Evolutionary conservation across 1,284 basidiomycete species (phyloP), one percentile per base, ranked within the genome.

Genomic region (Melampsora americana): DNA sequence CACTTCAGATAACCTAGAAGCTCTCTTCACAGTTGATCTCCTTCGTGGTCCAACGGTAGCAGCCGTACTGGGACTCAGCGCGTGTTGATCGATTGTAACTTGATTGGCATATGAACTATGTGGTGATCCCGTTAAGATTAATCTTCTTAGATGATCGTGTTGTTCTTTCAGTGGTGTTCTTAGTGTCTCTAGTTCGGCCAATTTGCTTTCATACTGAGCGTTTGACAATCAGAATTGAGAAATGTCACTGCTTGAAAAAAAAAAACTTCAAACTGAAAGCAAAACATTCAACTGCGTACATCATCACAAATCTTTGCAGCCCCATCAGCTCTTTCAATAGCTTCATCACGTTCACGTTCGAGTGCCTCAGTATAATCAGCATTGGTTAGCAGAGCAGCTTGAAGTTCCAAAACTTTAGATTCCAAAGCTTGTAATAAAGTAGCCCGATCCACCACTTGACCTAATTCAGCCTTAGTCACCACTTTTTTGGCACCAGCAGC

Each of bases 401-500:
- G 60, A n/a, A 72, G 39, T 46, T 72, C 69, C 14, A 72, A 62
- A 16, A 72, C 69, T 61, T 72, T 72, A 39, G 69, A 39, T 64
- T 72, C 69, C 11, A 72, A 59, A 16, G 69, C 69, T 65, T 72
- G 53, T 35, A 72, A 56, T 6, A 72, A 48, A n/a, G 62, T 72
- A 6, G 62, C 62, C 11, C 62, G 60, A 72, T 72, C 70, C 3
- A 72, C 44, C 60, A 72, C 62, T 26, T 72, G 69, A 20, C 86
- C 86, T 78, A 85, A 82, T 80, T 86, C 84, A 0, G 87, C 87
- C 71, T 85, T 85, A 3, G 86, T 87, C 66, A 86, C 84, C 65
- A 88, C 86, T 79, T 86, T 83, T 67, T 86, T 86, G 76, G 86
- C 87, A 16, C 86, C 79, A 7, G 84, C 84, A 16, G 86, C 87